Base-by-base conservation (phyloP, 1,284 basidiomycete genomes). In the Ustanciosporium gigantosporum region DNA sequence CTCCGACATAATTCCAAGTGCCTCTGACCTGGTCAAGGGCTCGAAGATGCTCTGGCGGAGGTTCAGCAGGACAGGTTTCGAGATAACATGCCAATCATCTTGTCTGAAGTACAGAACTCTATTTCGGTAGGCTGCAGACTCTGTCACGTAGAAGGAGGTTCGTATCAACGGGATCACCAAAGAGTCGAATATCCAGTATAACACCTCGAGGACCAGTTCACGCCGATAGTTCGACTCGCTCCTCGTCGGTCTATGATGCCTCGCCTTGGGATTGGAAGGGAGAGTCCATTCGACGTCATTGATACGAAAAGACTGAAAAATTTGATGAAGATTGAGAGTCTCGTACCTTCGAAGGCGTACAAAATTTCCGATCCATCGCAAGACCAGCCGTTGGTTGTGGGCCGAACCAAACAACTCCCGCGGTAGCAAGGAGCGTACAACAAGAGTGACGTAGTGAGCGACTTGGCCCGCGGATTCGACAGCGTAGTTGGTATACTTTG, bases 81-180 rank as follows among this genome's bases (percentile, higher is more conserved):
- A 92, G 4, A 96, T 82, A 2, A 79, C 81, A 19, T 44, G 81
- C 95, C 95, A 99, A 66, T 94, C 91, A 48, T 93, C 91, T 49
- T 96, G 91, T 7, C 91, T 84, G 74, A 95, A 98, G 77, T 94
- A 99, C 0, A 97, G 80, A 0, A 92, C 84, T 41, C 86, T 85
- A 64, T 94, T 90, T n/a, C 88, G 83, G 64, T 88, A 91, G 2
- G 87, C 88, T 5, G 88, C 87, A 0, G 93, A 91, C 66, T 98
- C 91, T 0, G 95, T 98, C 31, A 90, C 83, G 76, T 96, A 97
- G 79, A 97, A 99, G 0, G 88, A 88, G 0, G 90, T 91, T 89
- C 85, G 87, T 13, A 98, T 78, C 3, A 98, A 80, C 0, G 88
- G 86, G 3, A 90, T 80, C 5, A 98, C 74, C 70, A 93, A 89